phyloP scores from a whole-genome alignment of 345 rosid genomes.

The Leavenworthia alabamica region DNA sequence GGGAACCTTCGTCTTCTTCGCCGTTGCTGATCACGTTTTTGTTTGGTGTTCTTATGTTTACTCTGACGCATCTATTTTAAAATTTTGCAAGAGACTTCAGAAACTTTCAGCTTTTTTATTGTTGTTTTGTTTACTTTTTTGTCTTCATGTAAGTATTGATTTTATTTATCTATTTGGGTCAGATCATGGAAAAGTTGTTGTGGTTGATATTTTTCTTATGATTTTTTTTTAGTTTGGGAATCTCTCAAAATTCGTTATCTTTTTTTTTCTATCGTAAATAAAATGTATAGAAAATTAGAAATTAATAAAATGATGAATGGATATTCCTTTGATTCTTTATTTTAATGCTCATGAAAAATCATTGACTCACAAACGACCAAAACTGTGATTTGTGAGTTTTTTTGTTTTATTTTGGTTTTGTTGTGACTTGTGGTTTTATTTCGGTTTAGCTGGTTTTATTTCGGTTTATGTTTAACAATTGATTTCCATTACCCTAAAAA shows the following conservation, averaged over 20 bases:
- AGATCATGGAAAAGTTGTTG: slow-evolving; percentile 25
- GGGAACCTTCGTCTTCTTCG: background rate
- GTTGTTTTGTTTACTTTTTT: background rate
- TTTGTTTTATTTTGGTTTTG: background rate
- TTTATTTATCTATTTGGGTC: slow-evolving; percentile 21
- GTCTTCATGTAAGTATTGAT: slow-evolving; percentile 5
- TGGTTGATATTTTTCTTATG: slow-evolving; percentile 22
- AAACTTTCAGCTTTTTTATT: background rate
- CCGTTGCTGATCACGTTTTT: slow-evolving; percentile 27
- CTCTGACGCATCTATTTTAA: slow-evolving; percentile 25
- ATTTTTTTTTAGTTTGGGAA: background rate
- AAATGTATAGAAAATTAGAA: background rate
- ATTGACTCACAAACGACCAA: slow-evolving; percentile 6
- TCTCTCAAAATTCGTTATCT: background rate
- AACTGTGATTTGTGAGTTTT: slow-evolving; percentile 4
- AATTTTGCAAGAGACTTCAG: slow-evolving; percentile 16
- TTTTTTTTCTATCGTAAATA: background rate
- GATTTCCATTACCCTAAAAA: background rate
- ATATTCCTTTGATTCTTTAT: slow-evolving; percentile 30
- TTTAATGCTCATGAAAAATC: slow-evolving; percentile 12
- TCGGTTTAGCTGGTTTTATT: background rate
- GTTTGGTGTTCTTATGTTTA: slow-evolving; percentile 21
- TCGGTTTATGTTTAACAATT: background rate
- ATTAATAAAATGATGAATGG: background rate
- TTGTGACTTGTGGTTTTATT: background rate